These are phyloP conservation scores for Lactarius indigo DNA, from an alignment of 768 basidiomycete genomes.

Conservation along the genomic window DNA sequence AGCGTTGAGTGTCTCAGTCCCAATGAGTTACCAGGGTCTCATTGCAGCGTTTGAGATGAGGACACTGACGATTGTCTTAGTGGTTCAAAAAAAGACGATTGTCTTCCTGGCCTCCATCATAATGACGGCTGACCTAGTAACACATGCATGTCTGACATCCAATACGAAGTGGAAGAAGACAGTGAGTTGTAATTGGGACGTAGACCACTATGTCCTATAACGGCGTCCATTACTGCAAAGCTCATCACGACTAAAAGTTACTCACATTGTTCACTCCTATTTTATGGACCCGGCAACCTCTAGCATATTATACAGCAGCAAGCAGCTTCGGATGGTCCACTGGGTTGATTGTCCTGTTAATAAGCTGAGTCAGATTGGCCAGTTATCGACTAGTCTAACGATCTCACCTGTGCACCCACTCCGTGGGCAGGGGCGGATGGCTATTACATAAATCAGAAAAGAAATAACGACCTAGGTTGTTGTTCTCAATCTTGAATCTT, in stretches of 20 bases:
- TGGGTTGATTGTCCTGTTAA: too few relatives aligned
- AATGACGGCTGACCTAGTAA: background rate
- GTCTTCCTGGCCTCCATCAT: background rate
- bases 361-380: too few relatives aligned
- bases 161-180: too few relatives aligned
- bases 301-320: background rate
- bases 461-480: too few relatives aligned
- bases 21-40: background rate
- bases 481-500: too few relatives aligned
- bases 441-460: too few relatives aligned
- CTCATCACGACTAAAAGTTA: background rate
- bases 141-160: background rate
- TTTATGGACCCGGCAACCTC: background rate
- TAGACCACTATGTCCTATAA: background rate
- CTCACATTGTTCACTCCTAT: background rate
- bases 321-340: background rate
- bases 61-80: background rate
- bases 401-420: too few relatives aligned
- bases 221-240: background rate
- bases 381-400: too few relatives aligned
- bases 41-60: background rate
- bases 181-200: background rate
- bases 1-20: background rate
- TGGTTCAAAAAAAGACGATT: background rate
- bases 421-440: too few relatives aligned